Percentiles rank a stretch among this genome's conserved stretches.
phyloP scores from a whole-genome alignment of 2,329 filamentous ascomycete genomes.

The Clonostachys rosea region DNA sequence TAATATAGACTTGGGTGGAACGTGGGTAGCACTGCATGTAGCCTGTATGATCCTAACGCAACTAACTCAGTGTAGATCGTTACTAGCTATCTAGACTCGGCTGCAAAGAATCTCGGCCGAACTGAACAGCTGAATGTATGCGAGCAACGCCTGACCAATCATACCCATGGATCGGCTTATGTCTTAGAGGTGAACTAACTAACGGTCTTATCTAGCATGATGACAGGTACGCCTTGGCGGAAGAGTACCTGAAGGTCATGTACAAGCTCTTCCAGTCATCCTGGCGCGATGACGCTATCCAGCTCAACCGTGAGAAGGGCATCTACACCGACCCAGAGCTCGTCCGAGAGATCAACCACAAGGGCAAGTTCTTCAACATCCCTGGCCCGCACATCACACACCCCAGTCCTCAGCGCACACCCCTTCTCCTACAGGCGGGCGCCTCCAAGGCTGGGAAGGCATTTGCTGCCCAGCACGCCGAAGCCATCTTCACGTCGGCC shows the following conservation, averaged over 20 bases:
- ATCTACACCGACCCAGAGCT: conserved; percentile 48
- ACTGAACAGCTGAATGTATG: conserved; percentile 37
- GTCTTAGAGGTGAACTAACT: too few relatives aligned
- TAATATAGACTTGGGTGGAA: background rate
- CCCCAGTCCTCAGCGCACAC: conserved; percentile 63
- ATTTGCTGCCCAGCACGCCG: conserved; percentile 67
- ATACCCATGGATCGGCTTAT: conserved; percentile 1
- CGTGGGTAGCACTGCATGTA: background rate
- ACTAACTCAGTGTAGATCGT: conserved; percentile 44
- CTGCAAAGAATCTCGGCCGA: conserved; percentile 60
- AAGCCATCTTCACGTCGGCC: conserved; percentile 65
- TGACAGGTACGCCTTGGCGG: conserved; percentile 58
- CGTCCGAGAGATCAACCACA: conserved; percentile 62
- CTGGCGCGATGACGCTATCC: conserved; percentile 63
- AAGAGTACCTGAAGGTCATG: conserved; percentile 60
- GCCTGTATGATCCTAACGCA: too few relatives aligned
- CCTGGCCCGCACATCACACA: conserved; percentile 63
- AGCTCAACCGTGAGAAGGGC: conserved; percentile 50
- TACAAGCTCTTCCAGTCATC: conserved; percentile 66
- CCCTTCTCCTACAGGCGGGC: conserved; percentile 66
- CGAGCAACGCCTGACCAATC: background rate
- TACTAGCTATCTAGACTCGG: conserved; percentile 66
- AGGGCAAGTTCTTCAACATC: conserved; percentile 58
- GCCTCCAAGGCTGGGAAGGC: conserved; percentile 60
- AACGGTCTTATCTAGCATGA: conserved; percentile 42